phyloP scores from a whole-genome alignment of 768 basidiomycete species.

The Erythrobasidium yunnanense region DNA sequence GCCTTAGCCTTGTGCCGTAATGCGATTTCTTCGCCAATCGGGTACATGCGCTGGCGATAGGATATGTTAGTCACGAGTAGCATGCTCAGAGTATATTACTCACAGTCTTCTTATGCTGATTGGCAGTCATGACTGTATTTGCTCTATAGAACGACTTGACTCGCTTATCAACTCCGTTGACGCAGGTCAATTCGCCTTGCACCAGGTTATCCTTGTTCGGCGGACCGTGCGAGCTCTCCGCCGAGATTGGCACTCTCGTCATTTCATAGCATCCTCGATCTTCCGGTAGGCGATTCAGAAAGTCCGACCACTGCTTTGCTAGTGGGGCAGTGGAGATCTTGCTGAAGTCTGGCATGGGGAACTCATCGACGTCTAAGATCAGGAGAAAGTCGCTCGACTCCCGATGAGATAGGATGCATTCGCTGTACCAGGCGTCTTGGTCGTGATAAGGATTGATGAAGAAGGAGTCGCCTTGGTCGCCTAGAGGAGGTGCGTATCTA shows the following conservation, averaged over 20 bases:
- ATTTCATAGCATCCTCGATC: conserved; percentile 14
- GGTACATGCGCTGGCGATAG: conserved; percentile 12
- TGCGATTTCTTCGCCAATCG: conserved; percentile 4
- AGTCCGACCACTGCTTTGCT: conserved; percentile 10
- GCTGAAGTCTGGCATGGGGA: conserved; percentile 7
- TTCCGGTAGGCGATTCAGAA: background rate
- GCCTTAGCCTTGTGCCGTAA: background rate
- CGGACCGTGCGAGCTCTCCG: background rate
- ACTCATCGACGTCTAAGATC: conserved; percentile 16
- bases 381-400: conserved; percentile 9
- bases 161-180: conserved; percentile 11
- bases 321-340: background rate
- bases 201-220: background rate
- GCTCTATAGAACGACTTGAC: conserved; percentile 19
- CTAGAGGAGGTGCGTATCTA: conserved; percentile 24
- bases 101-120: conserved; percentile 26
- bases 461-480: background rate
- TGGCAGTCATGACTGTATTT: conserved; percentile 4
- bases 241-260: conserved; percentile 7
- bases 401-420: conserved; percentile 6
- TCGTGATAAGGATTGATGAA: conserved; percentile 20
- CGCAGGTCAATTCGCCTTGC: conserved; percentile 13
- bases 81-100: background rate
- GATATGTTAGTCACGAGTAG: background rate
- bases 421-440: conserved; percentile 15